Evolutionary conservation across 495 filamentous ascomycete species (phyloP), one percentile per base, ranked within the genome.

Genomic region (Aspergillus sclerotiicarbonarius): DNA sequence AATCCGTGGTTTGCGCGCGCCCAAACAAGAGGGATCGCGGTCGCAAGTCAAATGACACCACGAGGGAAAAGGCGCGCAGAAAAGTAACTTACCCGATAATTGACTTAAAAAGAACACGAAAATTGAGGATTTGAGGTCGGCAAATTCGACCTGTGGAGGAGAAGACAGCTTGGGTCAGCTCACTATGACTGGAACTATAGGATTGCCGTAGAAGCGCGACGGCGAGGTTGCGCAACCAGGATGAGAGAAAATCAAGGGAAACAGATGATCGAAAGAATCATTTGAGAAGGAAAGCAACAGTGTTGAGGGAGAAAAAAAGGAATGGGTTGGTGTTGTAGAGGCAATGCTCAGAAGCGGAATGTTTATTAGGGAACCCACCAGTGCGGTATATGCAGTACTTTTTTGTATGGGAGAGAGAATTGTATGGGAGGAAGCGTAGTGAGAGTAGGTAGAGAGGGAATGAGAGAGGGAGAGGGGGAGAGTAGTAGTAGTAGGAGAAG

Each of bases 401-500:
- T 76, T 72, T 77, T 75, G 73, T 75, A 67, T 77, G 69, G 72
- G 77, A 79, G 77, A 76, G 70, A 75, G 79, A 76, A 79, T 84
- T 84, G 81, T 85, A 82, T 82, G 82, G 76, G 80, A 71, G 79
- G 62, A 53, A 18, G 70, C 65, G 75, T 76, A 75, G 79, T 79
- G 67, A 63, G 67, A 71, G 72, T 67, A 74, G 74, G 72, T 75
- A 66, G 63, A 71, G 69, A 63, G 67, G 39, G 65, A 67, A 71
- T 67, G 65, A 60, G 71, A 63, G 68, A 70, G 71, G 62, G 62
- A 71, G 71, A 54, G 63, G 69, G 67, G 64, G 68, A 74, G 65
- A 63, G 74, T 75, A 76, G 81, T 82, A 85, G 84, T 83, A 84
- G 80, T 83, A 81, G 79, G 80, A 81, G 77, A 76, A 61, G 61